Evolutionary conservation across 208 protist species (phyloP).

Genomic region (Leishmania mexicana): DNA sequence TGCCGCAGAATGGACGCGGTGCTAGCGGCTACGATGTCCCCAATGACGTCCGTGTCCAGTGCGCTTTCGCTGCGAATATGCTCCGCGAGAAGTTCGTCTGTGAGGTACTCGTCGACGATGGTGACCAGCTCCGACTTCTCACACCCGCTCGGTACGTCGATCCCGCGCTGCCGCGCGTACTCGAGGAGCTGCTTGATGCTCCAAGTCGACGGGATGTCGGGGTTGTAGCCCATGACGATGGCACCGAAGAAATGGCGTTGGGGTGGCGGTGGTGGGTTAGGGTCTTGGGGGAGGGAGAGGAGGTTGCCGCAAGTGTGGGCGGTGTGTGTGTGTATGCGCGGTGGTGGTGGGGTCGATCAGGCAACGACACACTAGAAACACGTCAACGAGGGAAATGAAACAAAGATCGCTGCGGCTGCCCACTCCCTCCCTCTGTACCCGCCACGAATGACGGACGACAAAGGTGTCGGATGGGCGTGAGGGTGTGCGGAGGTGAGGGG

Average conservation of each 20-base stretch:
- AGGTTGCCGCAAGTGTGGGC: neutral
- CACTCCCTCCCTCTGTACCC: neutral
- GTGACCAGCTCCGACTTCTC: constrained; percentile 34
- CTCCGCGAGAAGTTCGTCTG: constrained; percentile 21
- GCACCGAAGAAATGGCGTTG: neutral
- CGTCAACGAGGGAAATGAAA: neutral
- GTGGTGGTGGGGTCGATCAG: too few relatives aligned
- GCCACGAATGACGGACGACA: too few relatives aligned
- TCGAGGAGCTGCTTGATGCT: constrained; percentile 38
- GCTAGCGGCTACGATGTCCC: constrained; percentile 20
- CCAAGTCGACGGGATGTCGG: constrained; percentile 56
- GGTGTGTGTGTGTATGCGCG: neutral
- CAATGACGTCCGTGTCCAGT: constrained; percentile 11
- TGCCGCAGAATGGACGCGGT: constrained; percentile 33
- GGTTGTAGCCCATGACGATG: constrained; percentile 28
- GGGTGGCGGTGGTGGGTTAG: neutral
- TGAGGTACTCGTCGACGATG: constrained; percentile 38
- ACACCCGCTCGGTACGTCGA: constrained; percentile 28
- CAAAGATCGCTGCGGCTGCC: neutral
- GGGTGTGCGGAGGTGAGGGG: neutral
- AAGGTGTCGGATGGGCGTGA: neutral
- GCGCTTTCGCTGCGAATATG: constrained; percentile 18
- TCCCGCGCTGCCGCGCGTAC: constrained; percentile 39
- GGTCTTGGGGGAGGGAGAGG: neutral
- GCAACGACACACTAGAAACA: neutral